Base-by-base conservation (phyloP, 139 green algal species). In the Zygnema circumcarinatum region DNA sequence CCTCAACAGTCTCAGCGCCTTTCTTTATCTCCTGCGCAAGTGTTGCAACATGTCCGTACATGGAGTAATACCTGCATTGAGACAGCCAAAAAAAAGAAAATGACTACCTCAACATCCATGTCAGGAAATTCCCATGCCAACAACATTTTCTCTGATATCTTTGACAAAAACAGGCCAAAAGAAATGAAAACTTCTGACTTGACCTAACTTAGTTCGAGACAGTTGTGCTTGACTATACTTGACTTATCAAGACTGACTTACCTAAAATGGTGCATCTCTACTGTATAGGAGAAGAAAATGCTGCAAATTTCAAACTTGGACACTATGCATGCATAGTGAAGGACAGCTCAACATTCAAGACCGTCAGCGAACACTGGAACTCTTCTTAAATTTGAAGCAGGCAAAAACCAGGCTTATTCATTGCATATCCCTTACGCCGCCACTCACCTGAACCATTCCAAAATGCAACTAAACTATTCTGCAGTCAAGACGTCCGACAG, bases 21-120 rank as follows among this genome's bases (percentile, higher is more conserved):
- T 95, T 79, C 86, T 88, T 88, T 33, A 94, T 86, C 25, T 92
- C 74, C 41, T 93, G 54, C 1, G 94, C 94, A 88, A 97, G n/a
- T 68, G 88, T 89, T 56, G 82, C 73, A 1, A 96, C 79, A 74
- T 96, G 94, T 32, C 94, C 94, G 76, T 96, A 96, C 56, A 91
- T 95, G 39, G 88, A 85, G 67, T 94, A 93, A 69, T 86, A 92
- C 21, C 80, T 86, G 80, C 52, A 75, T 38, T n/a, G 16, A 78
- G 16, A 16, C 47, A 62, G 47, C 7, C 47, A 62, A 25, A 25
- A 62, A 62, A 7, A 7, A 62, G 47, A 62, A 62, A 62, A 62
- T 25, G 16, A 62, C 47, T 25, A 25, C 47, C 47, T 62, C 47
- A 62, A 62, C 47, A 62, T 62, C 47, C 7, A 62, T 25, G 47